Evolutionary conservation across 257 asterid species (phyloP).

Genomic region (Capsicum pubescens): DNA sequence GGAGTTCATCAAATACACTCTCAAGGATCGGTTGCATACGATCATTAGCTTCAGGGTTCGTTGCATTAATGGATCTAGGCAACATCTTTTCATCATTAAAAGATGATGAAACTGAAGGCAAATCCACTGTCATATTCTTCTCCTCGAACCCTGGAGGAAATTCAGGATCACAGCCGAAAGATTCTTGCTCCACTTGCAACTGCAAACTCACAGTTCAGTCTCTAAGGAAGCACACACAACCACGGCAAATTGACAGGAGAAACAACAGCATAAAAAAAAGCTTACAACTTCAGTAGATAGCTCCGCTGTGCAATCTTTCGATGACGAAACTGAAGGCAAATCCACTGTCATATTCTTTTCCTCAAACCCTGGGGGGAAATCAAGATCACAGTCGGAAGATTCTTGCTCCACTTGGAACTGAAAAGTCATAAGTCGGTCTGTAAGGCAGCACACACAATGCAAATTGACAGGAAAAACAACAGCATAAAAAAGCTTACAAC

Average conservation of each 20-base stretch:
- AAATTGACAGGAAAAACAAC: slow-evolving; percentile 30
- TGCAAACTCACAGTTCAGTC: slow-evolving; percentile 45
- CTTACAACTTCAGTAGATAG: slow-evolving; percentile 58
- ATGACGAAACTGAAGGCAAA: slow-evolving; percentile 35
- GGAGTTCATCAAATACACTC: slow-evolving; percentile 64
- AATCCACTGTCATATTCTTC: slow-evolving; percentile 41
- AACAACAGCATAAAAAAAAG: slow-evolving; percentile 33
- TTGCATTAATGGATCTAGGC: slow-evolving; percentile 30
- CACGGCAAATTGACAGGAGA: slow-evolving; percentile 28
- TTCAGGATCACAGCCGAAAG: slow-evolving; percentile 56
- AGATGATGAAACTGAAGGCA: slow-evolving; percentile 38
- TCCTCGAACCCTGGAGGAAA: slow-evolving; percentile 87
- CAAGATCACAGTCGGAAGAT: slow-evolving; percentile 51
- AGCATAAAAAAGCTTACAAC: slow-evolving; percentile 49
- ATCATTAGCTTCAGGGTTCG: slow-evolving; percentile 36
- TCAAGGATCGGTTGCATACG: slow-evolving; percentile 56
- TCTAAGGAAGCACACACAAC: slow-evolving; percentile 36
- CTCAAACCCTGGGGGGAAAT: slow-evolving; percentile 78
- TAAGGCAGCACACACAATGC: slow-evolving; percentile 35
- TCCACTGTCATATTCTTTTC: slow-evolving; percentile 40
- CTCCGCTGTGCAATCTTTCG: slow-evolving; percentile 39
- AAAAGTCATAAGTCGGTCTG: slow-evolving; percentile 41
- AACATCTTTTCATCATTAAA: slow-evolving; percentile 41
- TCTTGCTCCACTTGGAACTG: slow-evolving; percentile 53
- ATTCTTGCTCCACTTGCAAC: slow-evolving; percentile 55